Conservation (phyloP, 1,139 yeast genomes). For the Geotrichum macrosporum region DNA sequence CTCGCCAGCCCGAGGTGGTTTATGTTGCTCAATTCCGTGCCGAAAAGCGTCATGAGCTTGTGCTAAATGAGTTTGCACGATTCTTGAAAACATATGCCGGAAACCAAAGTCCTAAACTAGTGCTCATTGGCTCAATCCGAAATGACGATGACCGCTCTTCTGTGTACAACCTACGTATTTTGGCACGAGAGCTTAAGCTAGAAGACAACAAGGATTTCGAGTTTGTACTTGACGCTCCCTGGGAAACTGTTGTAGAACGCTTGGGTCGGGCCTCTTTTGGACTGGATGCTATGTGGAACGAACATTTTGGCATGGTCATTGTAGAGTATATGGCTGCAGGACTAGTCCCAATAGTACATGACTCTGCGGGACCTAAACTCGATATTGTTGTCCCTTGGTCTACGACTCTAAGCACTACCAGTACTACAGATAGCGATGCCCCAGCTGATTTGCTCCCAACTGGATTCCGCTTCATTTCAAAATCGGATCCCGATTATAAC, state of each 20-base stretch:
- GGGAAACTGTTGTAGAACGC: slow-evolving; percentile 53
- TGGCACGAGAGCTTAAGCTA: slow-evolving; percentile 49
- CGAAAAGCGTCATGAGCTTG: slow-evolving; percentile 80
- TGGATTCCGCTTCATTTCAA: slow-evolving; percentile 72
- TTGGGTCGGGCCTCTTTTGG: slow-evolving; percentile 68
- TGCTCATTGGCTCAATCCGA: slow-evolving; percentile 83
- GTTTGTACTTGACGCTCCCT: slow-evolving; percentile 73
- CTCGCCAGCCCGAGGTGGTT: slow-evolving; percentile 55
- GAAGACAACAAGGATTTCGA: slow-evolving; percentile 45
- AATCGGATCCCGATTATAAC: slow-evolving; percentile 53
- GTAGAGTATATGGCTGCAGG: slow-evolving; percentile 92
- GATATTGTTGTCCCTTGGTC: slow-evolving; percentile 67
- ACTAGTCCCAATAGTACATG: slow-evolving; percentile 82
- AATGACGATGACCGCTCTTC: slow-evolving; percentile 59
- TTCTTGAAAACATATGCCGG: slow-evolving; percentile 37
- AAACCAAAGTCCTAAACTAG: slow-evolving; percentile 41
- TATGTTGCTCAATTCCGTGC: slow-evolving; percentile 93
- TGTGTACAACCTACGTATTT: slow-evolving; percentile 47
- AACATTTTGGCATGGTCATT: slow-evolving; percentile 96
- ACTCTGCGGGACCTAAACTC: slow-evolving; percentile 87
- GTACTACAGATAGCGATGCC: neutral
- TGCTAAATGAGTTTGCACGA: slow-evolving; percentile 57
- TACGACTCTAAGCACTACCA: neutral
- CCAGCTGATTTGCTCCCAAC: slow-evolving; percentile 35
- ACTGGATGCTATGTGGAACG: slow-evolving; percentile 98